Base-by-base conservation (phyloP, 2,329 filamentous ascomycete species). In the Xylaria sp. region DNA sequence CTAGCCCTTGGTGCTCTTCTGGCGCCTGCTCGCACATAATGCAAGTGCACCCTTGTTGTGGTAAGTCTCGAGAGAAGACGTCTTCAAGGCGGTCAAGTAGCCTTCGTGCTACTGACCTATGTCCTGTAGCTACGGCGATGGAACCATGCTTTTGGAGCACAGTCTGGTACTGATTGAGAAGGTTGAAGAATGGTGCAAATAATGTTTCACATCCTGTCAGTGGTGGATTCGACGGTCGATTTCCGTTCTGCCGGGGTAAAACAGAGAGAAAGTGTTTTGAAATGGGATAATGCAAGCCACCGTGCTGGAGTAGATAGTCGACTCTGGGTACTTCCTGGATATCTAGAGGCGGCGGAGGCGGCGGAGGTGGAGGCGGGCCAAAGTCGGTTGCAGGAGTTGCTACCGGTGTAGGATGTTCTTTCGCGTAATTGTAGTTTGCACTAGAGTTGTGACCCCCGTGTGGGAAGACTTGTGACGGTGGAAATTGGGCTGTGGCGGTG, bases 21-120 rank as follows among this genome's bases (percentile, higher is more conserved):
- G 87, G 82, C 3, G 82, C 82, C 12, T 81, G 83, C 55, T 91
- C 88, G 77, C 95, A 98, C 85, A 98, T 93, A 64, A 96, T 84
- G 79, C 95, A 98, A 51, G 85, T 83, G 78, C 95, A 98, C n/a
- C 91, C 89, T 75, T 97, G 90, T 0, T 90, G 90, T 0, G 94
- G 94, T 42, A 99, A 90, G 76, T 98, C 95, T 68, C 96, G 88
- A 2, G 94, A 94, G 80, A 99, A 98, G 8, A 99, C 94, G 65
- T 95, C 93, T 78, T 98, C 95, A 3, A 99, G 85, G 45, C 96
- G 89, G 80, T 99, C 95, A 4, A 98, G 86, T 27, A 98, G 82
- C 60, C 94, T 89, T 4, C 96, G 90, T 3, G 96, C 96, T n/a
- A 98, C 92, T 0, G 95, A 98, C 62, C 93, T 90, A 79, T 98